Base-by-base conservation (phyloP, 2,329 filamentous ascomycete genomes). In the Phialemoniopsis sp. region DNA sequence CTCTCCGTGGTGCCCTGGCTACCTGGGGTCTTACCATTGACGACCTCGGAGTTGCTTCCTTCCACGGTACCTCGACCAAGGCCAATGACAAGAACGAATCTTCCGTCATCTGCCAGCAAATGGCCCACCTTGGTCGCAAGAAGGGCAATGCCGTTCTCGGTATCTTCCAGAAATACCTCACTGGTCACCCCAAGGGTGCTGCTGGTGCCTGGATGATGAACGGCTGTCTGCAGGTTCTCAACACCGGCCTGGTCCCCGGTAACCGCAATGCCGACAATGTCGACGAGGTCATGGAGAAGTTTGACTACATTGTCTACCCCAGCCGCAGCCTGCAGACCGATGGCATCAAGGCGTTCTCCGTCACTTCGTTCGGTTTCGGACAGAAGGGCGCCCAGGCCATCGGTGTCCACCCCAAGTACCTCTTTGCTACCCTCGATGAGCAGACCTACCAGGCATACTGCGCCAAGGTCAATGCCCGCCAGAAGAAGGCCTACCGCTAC, bases 71-170 rank as follows among this genome's bases (percentile, higher is more conserved):
- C 31, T 97, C 93, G 1, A 98, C 93, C 49, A 89, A 95, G 60
- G 93, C 93, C 52, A 98, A 98, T 65, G 93, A 98, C 74, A 97
- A 97, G 83, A 98, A 98, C 67, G 93, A 98, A 66, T 97, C 93
- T 14, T 90, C 90, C 39, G 93, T 96, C 57, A 86, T 98, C 54
- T 96, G 91, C 74, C 82, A 96, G 64, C 94, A 98, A 69, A 81
- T 98, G 66, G 83, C 84, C 53, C 94, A 98, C 60, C 83, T 98
- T 38, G 93, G 93, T 50, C 87, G 93, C 54, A 85, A 84, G 67
- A 96, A 96, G 82, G 93, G 94, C 57, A 98, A 98, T 58, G 90
- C 93, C 26, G 75, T 98, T 13, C 69, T 97, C 49, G 93, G 90
- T 72, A 90, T 98, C 62, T 98, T 97, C 86, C 93, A 98, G 70